Percentiles rank a stretch among this genome's conserved stretches.
Evolutionary conservation across 2,329 filamentous ascomycete species (phyloP).

Genomic region (Trichoderma sp.): DNA sequence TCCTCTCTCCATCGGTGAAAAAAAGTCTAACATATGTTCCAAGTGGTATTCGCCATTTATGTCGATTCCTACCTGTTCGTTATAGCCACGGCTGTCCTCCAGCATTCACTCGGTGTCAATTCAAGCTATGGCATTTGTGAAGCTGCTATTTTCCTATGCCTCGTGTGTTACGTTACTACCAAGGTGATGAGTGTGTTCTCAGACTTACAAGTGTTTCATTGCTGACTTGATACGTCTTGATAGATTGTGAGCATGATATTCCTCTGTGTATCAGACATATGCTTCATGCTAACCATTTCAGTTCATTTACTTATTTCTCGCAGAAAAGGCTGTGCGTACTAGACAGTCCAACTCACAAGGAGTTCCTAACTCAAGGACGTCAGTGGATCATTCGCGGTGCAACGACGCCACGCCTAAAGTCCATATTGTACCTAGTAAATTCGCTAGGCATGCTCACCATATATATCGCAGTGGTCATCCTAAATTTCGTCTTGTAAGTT

Average conservation of each 20-base stretch:
- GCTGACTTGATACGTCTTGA: background rate
- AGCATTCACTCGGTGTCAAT: conserved; percentile 59
- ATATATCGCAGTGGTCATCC: conserved; percentile 49
- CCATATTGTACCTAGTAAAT: conserved; percentile 63
- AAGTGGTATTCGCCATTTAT: conserved; percentile 63
- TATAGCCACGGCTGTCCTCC: conserved; percentile 56
- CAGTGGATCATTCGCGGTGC: conserved; percentile 60
- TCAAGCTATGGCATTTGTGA: conserved; percentile 53
- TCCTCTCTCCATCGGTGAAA: no score
- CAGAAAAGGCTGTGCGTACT: conserved; percentile 59
- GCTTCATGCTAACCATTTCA: conserved; percentile 26
- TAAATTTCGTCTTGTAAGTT: conserved; percentile 64
- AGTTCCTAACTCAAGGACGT: background rate
- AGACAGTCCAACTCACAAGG: background rate
- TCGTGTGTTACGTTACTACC: conserved; percentile 63
- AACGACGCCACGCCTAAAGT: conserved; percentile 52
- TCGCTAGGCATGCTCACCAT: conserved; percentile 56
- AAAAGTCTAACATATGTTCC: background rate
- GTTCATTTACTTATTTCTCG: conserved; percentile 65
- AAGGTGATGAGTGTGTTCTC: conserved; percentile 46
- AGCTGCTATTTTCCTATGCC: conserved; percentile 60
- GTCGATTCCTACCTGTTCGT: conserved; percentile 62
- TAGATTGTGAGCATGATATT: conserved; percentile 35
- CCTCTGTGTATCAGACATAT: background rate
- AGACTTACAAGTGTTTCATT: background rate